Evolutionary conservation across 208 protist species (phyloP), one percentile per base, ranked within the genome.

Genomic region (Leishmania lainsoni): DNA sequence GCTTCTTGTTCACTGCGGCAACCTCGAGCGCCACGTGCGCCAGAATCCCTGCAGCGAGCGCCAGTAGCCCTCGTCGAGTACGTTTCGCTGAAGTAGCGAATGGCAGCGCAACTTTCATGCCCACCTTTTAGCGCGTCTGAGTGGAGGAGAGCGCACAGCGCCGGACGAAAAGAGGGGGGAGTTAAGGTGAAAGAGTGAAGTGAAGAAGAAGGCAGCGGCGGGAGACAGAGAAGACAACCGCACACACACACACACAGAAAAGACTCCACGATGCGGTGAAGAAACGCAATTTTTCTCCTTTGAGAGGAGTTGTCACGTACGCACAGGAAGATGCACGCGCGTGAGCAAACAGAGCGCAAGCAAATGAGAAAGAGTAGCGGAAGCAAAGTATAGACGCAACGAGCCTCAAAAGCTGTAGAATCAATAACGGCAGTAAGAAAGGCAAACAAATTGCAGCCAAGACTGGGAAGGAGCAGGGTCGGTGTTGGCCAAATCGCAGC

Each of bases 1-100:
- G 83, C 74, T n/a, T 84, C 80, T 4, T 20, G 42, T 32, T 83
- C 75, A 26, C 56, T 16, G 80, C 80, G 3, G 48, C 74, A 8
- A 14, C 56, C 77, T 52, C 35, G 10, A 51, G 17, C 49, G 72
- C 74, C 5, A 69, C 77, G 6, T 71, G 61, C 10, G 73, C 76
- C 26, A 79, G 54, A 45, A 83, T 63, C 17, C 39, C 74, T 39
- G 69, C 70, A 9, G 29, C n/a, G 54, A 85, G 48, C 48, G 81
- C 32, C 56, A 88, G 66, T 17, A 76, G 48, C 78, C 68, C 81
- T 79, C 51, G 69, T 59, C 61, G 68, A 48, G 61, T 45, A 17
- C 35, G 29, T 1, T 58, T 54, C 63, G 65, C 74, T 12, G 52
- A 51, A 17, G 61, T 75, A 42, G 20, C 0, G 42, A 75, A 45